Base-by-base conservation (phyloP, 495 filamentous ascomycete genomes). In the Cercophora sp. region DNA sequence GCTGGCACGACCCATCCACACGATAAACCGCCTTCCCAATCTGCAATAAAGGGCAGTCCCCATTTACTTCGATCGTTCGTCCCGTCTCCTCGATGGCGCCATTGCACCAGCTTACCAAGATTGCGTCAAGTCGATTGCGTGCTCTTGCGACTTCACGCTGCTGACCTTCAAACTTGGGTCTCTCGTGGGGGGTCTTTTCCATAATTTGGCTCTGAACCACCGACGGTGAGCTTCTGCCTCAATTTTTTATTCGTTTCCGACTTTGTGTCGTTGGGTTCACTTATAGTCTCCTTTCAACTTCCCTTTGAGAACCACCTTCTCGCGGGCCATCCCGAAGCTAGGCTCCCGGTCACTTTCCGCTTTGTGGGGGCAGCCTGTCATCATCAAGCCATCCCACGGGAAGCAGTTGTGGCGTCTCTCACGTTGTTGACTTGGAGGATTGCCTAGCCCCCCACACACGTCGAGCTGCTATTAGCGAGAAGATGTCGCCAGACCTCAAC, bases 401-500 rank as follows among this genome's bases (percentile, higher is more conserved):
- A n/a, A n/a, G n/a, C n/a, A n/a, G n/a, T n/a, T n/a, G n/a, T n/a
- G n/a, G n/a, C n/a, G n/a, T n/a, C n/a, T n/a, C n/a, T n/a, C n/a
- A n/a, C n/a, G n/a, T n/a, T n/a, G 29, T 32, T 6, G 29, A 32
- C 29, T 41, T 16, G 4, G 2, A 41, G 2, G 13, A 41, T 32
- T 32, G 29, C 13, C 26, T 24, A n/a, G 20, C 18, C 35, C 36
- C 48, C 22, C 23, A 15, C 35, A 26, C 48, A 24, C 48, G 22
- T 18, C 20, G 13, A 9, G 20, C 13, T 39, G 23, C 24, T 18
- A 25, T 31, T 6, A 19, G 24, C 5, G 44, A 48, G 19, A 36
- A 32, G 51, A 81, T 81, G 79, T 67, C 79, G 51, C 78, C 79
- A 6, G 79, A 80, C 67, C 68, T 80, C 55, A 78, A 79, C 65